Base-by-base conservation (phyloP, 257 asterid species). In the Handroanthus guayacan region DNA sequence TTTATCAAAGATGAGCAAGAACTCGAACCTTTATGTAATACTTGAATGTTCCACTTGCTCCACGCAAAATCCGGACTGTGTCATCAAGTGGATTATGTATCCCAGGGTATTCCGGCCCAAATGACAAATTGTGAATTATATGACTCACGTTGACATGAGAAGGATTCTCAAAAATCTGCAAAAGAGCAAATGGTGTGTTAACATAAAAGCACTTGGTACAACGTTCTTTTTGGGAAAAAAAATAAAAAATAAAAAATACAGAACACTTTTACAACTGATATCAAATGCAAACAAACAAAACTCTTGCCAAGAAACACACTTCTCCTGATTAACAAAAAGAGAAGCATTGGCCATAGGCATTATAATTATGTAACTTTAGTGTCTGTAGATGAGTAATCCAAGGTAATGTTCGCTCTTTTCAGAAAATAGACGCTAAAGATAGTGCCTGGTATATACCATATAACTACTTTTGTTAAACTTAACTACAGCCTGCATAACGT, bases 91-190 rank as follows among this genome's bases (percentile, higher is more conserved):
- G 99, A 81, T 95, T 95, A 82, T 93, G 97, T 74, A 91, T 85
- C 61, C 99, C 98, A 62, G 99, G 99, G 84, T 95, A 95, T 83
- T 90, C 87, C 69, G 99, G 98, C 75, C 99, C 99, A 84, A 95
- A 93, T 39, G 98, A 92, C 75, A 95, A 84, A 86, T 93, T 95
- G 44, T 95, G 97, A 87, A 95, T 93, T 75, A 90, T 69, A 81
- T 93, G 99, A 79, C 99, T 95, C 84, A 95, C 96, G 79, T 95
- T 93, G 81, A 95, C 99, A 90, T 85, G 97, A 81, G 86, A 87
- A 62, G 98, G 67, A 62, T 90, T 91, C 72, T 83, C 97, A 81
- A 95, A 95, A 71, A 93, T 95, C 99, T 95, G 97, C 74, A 81
- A 79, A 83, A 67, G 65, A 61, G 71, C 47, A 81, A 45, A 63